Base-by-base conservation (phyloP, 495 filamentous ascomycete species). In the Penicillium lividum region DNA sequence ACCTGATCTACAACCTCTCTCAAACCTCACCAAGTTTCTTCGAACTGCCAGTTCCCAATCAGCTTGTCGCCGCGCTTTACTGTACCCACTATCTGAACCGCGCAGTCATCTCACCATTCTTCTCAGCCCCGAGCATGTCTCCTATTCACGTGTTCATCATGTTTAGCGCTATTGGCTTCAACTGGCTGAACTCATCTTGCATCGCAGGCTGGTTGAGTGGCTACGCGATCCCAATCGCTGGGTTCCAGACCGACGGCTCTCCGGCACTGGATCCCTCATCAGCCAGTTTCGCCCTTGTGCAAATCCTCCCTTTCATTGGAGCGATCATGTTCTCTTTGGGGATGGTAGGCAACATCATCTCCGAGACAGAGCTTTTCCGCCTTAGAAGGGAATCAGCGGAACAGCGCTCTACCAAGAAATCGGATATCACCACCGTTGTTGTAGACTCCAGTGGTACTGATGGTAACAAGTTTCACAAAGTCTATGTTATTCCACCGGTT, bases 111-210 rank as follows among this genome's bases (percentile, higher is more conserved):
- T 85, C 86, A 36, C 92, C 94, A 2, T 78, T 87, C 42, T 75
- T 92, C 61, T 78, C 92, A 31, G 91, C 92, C 53, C 92, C 92
- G 0, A 89, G 85, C 71, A 97, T 98, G 89, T 92, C 92, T 8
- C 93, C 92, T 25, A 89, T 93, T 51, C 89, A 92, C 69, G 60
- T 81, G 9, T 53, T 83, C 16, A 74, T 97, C 58, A 86, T 85
- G 77, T 6, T 72, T 43, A 73, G 68, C 4, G 93, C 84, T 1
- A 54, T 86, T 34, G 1, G 60, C 27, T 97, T 96, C 75, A 93
- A 98, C 66, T 62, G 93, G 65, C 66, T 82, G 68, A 98, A 98
- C 68, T 89, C 86, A 0, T 78, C 83, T 7, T 85, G 82, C 54
- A 75, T 98, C 34, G 90, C 87, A 31, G 82, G 86, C 53, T 98